Evolutionary conservation across 2,329 filamentous ascomycete species (phyloP), one percentile per base, ranked within the genome.

Genomic region (Neurospora crassa): DNA sequence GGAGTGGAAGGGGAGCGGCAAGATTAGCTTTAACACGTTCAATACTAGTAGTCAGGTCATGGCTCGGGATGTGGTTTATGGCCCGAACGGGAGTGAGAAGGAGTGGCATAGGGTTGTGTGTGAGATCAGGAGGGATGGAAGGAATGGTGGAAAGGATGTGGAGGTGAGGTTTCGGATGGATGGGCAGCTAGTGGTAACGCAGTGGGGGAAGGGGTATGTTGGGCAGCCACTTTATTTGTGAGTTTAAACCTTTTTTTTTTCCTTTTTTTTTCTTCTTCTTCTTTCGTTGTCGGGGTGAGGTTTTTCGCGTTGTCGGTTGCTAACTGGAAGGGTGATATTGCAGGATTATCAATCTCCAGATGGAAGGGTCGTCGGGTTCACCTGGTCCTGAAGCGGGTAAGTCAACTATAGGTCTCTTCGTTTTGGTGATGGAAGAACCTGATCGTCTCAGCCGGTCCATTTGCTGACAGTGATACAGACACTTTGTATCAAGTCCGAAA

Each of bases 1-100:
- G 1, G 87, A 89, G 78, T 89, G 87, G 87, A 89, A 88, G 76
- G 87, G 87, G n/a, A 81, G 78, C 42, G 86, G 85, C 18, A 84
- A 86, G 75, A 84, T 87, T 72, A 84, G 81, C 41, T 88, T 88
- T 79, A 88, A 88, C 74, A 88, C 85, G 1, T 85, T 85, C 76
- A 84, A 85, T 74, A 84, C 84, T 1, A 83, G 82, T 41, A 83
- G 80, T 5, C 76, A 83, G 67, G 82, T 87, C 2, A 77, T 80
- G 3, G 82, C 84, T 47, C 79, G 80, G 53, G 82, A 88, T 73
- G 82, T 87, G 7, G 77, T 77, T 0, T 89, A 89, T 73, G 34
- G 34, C 34, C 34, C 34, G 7, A 37, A 37, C 8, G 77, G 82
- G 2, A 79, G 75, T 69, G 82, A 86, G 0, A 79, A 73, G 10